Conservation (phyloP, 768 basidiomycete species). For the Tylopilus felleus region DNA sequence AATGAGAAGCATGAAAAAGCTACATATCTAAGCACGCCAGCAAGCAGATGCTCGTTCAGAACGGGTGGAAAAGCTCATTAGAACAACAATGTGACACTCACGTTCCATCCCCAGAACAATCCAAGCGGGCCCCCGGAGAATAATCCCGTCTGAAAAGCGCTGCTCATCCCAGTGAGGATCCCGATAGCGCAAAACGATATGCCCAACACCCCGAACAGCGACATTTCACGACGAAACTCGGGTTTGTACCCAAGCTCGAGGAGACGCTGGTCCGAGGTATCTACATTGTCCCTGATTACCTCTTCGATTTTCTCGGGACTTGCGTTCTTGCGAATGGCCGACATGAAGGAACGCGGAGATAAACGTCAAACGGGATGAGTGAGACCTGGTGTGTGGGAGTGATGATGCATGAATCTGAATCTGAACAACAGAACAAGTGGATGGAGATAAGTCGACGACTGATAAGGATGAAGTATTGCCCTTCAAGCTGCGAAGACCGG, state of each 20-base stretch:
- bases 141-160: conserved; percentile 56
- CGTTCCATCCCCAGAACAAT: conserved; percentile 64
- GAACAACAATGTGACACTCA: conserved; percentile 21
- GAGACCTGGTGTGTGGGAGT: neutral
- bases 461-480: neutral
- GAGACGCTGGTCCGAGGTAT: conserved; percentile 38
- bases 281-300: conserved; percentile 1
- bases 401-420: neutral
- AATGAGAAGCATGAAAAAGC: conserved; percentile 56
- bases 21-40: conserved; percentile 42
- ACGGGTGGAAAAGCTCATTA: neutral
- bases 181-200: conserved; percentile 61
- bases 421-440: neutral
- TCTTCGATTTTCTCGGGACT: conserved; percentile 17
- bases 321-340: neutral
- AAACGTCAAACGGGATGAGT: neutral
- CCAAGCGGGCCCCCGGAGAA: conserved; percentile 58
- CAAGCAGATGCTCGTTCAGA: neutral
- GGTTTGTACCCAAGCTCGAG: conserved; percentile 52
- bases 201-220: conserved; percentile 54
- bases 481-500: too few species aligned
- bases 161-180: conserved; percentile 58
- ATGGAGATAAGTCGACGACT: neutral
- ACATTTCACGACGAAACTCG: conserved; percentile 59
- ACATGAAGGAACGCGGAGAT: conserved; percentile 3